Percentiles rank a stretch among this genome's conserved stretches.
Conservation (phyloP, 75 land plant genomes). For the Sequoiadendron giganteum region DNA sequence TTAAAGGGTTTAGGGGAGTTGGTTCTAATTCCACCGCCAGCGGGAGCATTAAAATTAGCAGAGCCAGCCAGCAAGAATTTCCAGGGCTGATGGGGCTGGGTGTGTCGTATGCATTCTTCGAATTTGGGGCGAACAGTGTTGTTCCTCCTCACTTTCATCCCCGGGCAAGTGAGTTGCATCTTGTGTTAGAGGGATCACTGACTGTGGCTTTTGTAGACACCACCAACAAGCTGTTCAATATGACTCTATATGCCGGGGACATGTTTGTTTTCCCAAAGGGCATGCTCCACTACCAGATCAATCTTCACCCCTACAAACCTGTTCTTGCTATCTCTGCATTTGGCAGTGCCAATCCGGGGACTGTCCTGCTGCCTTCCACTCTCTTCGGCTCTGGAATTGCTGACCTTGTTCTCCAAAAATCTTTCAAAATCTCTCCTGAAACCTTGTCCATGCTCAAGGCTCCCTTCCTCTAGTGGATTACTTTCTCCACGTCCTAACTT, state of each 20-base stretch:
- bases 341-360: conserved; percentile 9
- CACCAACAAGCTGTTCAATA: conserved; percentile 21
- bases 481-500: too few relatives aligned
- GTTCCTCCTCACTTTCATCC: conserved; percentile 38
- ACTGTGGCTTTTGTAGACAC: conserved; percentile 30
- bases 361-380: background rate
- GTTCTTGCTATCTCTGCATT: conserved; percentile 6
- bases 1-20: background rate
- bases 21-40: too few relatives aligned
- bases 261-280: conserved; percentile 42
- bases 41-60: background rate
- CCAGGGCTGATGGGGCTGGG: background rate
- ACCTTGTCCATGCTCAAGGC: background rate
- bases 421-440: background rate
- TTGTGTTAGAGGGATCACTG: conserved; percentile 19
- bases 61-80: background rate
- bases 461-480: background rate
- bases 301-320: background rate
- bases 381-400: conserved; percentile 8
- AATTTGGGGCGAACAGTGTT: background rate
- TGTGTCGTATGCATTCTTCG: background rate
- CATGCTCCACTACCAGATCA: conserved; percentile 18
- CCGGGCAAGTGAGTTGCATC: conserved; percentile 26
- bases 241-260: conserved; percentile 20
- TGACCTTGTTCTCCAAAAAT: background rate